These are phyloP conservation scores for Diaporthe capsici DNA, from an alignment of 2,329 filamentous ascomycete genomes.

Conservation along the genomic window DNA sequence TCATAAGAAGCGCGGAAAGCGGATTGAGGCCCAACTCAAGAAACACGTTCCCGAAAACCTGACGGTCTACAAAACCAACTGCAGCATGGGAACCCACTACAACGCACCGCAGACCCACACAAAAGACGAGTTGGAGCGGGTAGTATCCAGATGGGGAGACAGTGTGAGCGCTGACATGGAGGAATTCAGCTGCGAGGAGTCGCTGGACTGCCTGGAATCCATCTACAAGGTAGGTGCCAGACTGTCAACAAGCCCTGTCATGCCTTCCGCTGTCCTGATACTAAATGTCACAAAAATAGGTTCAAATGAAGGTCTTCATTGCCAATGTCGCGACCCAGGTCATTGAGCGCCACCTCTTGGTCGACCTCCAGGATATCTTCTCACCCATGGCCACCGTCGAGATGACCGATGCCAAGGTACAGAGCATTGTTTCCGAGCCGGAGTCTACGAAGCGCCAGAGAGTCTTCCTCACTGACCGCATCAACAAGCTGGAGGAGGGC, in stretches of 20 bases:
- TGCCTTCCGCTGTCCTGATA: too few relatives aligned
- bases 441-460: not conserved
- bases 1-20: not conserved
- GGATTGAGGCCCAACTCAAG: not conserved
- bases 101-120: too few relatives aligned
- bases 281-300: too few relatives aligned
- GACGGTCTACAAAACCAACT: too few relatives aligned
- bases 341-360: slow-evolving; percentile 28
- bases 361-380: not conserved
- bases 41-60: not conserved
- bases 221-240: slow-evolving; percentile 32
- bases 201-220: not conserved
- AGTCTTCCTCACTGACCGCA: not conserved
- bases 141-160: not conserved
- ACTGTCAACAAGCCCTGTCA: too few relatives aligned
- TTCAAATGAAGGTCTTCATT: slow-evolving; percentile 24
- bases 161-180: slow-evolving; percentile 12
- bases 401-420: slow-evolving; percentile 13
- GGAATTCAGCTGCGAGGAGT: slow-evolving; percentile 24
- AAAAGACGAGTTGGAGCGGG: not conserved
- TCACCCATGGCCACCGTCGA: slow-evolving; percentile 1
- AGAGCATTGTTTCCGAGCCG: slow-evolving; percentile 12
- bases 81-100: too few relatives aligned
- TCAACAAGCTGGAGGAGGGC: slow-evolving; percentile 35
- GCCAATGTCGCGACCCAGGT: slow-evolving; percentile 35